These are phyloP conservation scores for Nicotiana benthamiana DNA, from an alignment of 257 asterid species.

Conservation along the genomic window DNA sequence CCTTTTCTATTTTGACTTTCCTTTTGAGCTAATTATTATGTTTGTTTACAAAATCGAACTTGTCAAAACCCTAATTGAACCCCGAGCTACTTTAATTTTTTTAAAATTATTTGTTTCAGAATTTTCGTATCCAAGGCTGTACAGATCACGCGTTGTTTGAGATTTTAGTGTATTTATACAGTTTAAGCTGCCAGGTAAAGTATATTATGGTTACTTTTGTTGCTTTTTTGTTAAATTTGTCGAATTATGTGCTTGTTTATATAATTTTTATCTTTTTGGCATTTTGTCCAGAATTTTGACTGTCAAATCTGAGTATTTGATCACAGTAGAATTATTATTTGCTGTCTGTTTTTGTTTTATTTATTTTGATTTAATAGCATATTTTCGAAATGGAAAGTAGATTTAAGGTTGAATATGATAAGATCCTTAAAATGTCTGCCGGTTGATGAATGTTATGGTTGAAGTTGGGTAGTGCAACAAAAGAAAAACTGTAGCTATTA, in stretches of 20 bases:
- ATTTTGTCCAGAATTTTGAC: conserved; percentile 13
- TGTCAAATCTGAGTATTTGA: conserved; percentile 16
- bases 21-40: background rate
- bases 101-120: conserved; percentile 29
- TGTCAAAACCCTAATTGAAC: conserved; percentile 69
- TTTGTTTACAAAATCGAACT: background rate
- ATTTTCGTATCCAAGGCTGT: conserved; percentile 30
- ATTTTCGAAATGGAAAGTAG: background rate
- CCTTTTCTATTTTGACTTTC: background rate
- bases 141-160: conserved; percentile 43
- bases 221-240: background rate
- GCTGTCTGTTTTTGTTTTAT: background rate
- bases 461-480: background rate
- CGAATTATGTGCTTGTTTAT: conserved; percentile 11
- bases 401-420: conserved; percentile 2
- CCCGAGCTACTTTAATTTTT: conserved; percentile 30
- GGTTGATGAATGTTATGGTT: background rate
- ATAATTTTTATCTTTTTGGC: background rate
- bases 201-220: conserved; percentile 1
- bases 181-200: conserved; percentile 24
- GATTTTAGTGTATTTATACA: conserved; percentile 26
- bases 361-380: background rate
- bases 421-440: conserved; percentile 1
- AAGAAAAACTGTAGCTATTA: background rate
- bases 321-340: background rate